Base-by-base conservation (phyloP, 2,329 filamentous ascomycete species). In the Berkeleyomyces rouxiae region DNA sequence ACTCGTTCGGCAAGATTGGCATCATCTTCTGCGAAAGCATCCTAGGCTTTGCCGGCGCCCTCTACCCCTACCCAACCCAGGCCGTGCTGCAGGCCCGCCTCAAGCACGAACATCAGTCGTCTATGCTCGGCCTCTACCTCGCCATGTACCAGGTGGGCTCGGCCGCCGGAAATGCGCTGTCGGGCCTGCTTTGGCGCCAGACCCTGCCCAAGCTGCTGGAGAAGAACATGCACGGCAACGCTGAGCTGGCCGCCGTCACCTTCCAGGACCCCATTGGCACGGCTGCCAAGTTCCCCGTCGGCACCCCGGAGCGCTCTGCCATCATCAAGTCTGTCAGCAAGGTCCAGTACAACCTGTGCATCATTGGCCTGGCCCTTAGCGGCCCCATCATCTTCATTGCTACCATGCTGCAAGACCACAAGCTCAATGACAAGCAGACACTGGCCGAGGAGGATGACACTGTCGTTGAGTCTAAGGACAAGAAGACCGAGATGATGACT, bases 121-220 rank as follows among this genome's bases (percentile, higher is more conserved):
- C 84, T 65, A 78, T 86, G 66, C 86, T 82, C 0, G 82, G 79
- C 47, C 70, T 86, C 23, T 86, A 80, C 68, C 77, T 86, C 2
- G 79, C 82, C 11, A 77, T 74, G 23, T 85, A 85, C 72, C 82
- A 81, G 68, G 75, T 85, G 43, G 83, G 83, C 37, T 82, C 77
- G 4, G 82, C 82, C 0, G 70, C 84, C 1, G 82, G 83, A 23
- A 79, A 80, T 68, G 76, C 80, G 11, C 77, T 85, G 33, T 82
- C 82, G 0, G 82, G 82, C 10, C 79, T 81, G 23, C 77, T 86
- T 65, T 85, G 82, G 82, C 79, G 78, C 0, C 81, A 85, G 68
- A 71, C 78, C 1, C 73, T 84, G 57, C 81, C 79, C 1, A 63
- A 64, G 0, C 68, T 75, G 49, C 75, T 85, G 2, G 61, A 59